Conservation (phyloP, 257 asterid species). For the Solanum sitiens region DNA sequence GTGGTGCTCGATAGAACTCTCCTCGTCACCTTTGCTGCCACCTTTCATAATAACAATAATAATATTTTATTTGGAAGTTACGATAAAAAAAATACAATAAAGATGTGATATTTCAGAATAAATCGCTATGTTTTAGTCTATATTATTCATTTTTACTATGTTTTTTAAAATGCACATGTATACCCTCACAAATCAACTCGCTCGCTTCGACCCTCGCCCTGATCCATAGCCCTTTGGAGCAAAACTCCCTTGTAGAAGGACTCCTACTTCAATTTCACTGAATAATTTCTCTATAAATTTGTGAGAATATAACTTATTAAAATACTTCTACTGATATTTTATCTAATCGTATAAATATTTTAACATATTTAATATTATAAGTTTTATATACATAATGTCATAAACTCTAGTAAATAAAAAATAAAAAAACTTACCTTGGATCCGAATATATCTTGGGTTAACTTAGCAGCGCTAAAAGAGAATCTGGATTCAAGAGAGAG, state of each 20-base stretch:
- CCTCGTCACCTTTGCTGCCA: not conserved
- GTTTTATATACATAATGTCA: not conserved
- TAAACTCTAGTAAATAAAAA: not conserved
- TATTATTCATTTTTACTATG: no score
- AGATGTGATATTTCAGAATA: no score
- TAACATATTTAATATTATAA: not conserved
- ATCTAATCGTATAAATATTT: no score
- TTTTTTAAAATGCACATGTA: no score
- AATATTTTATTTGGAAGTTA: not conserved
- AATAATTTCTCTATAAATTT: not conserved
- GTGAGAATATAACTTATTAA: not conserved
- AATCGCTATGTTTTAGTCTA: no score
- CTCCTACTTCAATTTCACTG: no score
- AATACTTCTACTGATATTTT: not conserved
- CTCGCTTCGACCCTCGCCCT: no score
- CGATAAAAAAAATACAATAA: no score
- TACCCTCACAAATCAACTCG: no score
- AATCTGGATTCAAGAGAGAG: slow-evolving; percentile 28
- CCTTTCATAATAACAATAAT: slow-evolving; percentile 1
- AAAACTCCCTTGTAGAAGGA: no score
- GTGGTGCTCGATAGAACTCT: slow-evolving; percentile 18
- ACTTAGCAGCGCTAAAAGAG: not conserved
- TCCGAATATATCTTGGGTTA: slow-evolving; percentile 19
- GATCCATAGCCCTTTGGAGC: no score
- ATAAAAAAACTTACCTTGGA: slow-evolving; percentile 9